A percentile compares a stretch with the other conserved stretches of the same genome.
phyloP scores from a whole-genome alignment of 495 filamentous ascomycete species.

The Lophiotrema nucula region DNA sequence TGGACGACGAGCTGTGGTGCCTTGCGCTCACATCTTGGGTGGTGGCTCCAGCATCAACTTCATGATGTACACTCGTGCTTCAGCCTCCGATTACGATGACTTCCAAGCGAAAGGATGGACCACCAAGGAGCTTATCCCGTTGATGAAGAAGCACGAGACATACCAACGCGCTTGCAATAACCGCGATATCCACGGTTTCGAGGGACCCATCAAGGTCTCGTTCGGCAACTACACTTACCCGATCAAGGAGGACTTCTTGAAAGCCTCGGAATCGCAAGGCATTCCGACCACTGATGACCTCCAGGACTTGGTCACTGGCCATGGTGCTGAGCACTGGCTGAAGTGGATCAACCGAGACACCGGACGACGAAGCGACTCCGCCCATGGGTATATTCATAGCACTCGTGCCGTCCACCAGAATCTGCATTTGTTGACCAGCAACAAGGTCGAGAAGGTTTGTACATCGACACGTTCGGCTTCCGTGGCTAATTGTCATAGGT shows the following conservation, averaged over 20 bases:
- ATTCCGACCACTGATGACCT: slow-evolving; percentile 57
- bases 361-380: slow-evolving; percentile 68
- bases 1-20: slow-evolving; percentile 72
- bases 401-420: slow-evolving; percentile 54
- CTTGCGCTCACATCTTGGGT: slow-evolving; percentile 74
- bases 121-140: slow-evolving; percentile 71
- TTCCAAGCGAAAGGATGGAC: slow-evolving; percentile 80
- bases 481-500: slow-evolving; percentile 45
- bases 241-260: slow-evolving; percentile 72
- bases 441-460: slow-evolving; percentile 82
- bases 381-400: slow-evolving; percentile 51
- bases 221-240: slow-evolving; percentile 60
- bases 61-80: slow-evolving; percentile 87
- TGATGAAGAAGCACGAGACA: slow-evolving; percentile 81
- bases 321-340: slow-evolving; percentile 46
- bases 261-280: slow-evolving; percentile 73
- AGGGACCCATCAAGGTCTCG: slow-evolving; percentile 82
- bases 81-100: slow-evolving; percentile 79
- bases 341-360: slow-evolving; percentile 54
- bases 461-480: no score
- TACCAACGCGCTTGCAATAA: slow-evolving; percentile 74
- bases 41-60: slow-evolving; percentile 82
- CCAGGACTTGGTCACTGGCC: slow-evolving; percentile 43
- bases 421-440: slow-evolving; percentile 65
- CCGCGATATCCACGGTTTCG: slow-evolving; percentile 69